Evolutionary conservation across 2,329 filamentous ascomycete species (phyloP).

Genomic region (Sporothrix pallida): DNA sequence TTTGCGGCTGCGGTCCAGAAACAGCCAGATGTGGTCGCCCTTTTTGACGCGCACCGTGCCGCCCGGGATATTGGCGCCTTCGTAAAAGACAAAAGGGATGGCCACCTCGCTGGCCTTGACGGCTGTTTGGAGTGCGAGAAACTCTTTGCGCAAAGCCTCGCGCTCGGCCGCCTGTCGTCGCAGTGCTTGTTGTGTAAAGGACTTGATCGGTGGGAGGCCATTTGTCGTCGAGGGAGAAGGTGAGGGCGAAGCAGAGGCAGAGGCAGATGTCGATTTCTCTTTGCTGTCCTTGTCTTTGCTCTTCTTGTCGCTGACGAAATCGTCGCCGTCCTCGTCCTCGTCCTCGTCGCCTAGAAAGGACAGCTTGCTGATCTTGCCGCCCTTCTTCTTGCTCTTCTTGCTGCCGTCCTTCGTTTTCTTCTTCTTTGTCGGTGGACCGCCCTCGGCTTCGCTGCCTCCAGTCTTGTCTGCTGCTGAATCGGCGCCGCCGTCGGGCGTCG

Average conservation of each 20-base stretch:
- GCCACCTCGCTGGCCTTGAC: constrained; percentile 89
- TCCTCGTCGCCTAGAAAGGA: constrained; percentile 63
- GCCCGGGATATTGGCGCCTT: constrained; percentile 86
- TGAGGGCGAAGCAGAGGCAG: background rate
- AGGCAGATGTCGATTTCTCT: background rate
- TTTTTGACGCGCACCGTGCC: constrained; percentile 88
- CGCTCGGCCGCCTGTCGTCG: constrained; percentile 77
- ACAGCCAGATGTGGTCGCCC: constrained; percentile 90
- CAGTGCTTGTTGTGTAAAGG: constrained; percentile 66
- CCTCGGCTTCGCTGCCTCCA: constrained; percentile 44
- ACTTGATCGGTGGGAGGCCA: constrained; percentile 67
- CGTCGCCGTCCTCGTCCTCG: constrained; percentile 30
- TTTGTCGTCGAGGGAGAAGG: constrained; percentile 63
- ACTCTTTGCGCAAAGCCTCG: constrained; percentile 78
- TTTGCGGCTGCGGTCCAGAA: constrained; percentile 88
- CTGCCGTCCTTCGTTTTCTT: constrained; percentile 50
- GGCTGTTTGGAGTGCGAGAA: constrained; percentile 78
- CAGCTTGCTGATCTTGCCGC: constrained; percentile 55
- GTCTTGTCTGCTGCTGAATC: constrained; percentile 44
- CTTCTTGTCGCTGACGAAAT: constrained; percentile 34
- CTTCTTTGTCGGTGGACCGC: constrained; percentile 48
- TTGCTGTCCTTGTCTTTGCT: constrained; percentile 40
- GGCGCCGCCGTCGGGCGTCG: constrained; percentile 42
- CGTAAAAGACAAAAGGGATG: constrained; percentile 96
- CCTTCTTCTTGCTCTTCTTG: constrained; percentile 55